Base-by-base conservation (phyloP, 208 protist species). In the Angomonas ambiguus region DNA sequence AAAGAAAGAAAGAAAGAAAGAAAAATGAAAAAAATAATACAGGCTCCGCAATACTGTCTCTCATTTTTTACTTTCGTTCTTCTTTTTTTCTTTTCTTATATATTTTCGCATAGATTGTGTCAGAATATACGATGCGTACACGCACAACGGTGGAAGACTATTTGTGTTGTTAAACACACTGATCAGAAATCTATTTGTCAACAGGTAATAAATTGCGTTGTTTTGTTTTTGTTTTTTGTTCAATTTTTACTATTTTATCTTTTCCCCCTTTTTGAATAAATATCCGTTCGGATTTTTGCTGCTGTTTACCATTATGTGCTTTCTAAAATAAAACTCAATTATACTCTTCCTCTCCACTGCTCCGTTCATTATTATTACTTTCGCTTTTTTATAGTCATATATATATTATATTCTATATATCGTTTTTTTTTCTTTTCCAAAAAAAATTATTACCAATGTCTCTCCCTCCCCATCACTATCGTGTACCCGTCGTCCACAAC, bases 401-500 rank as follows among this genome's bases (percentile, higher is more conserved):
- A 4, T 5, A 3, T 41, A 41, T 41, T 5, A 41, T 41, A 41
- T n/a, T n/a, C n/a, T n/a, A 49, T 35, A 51, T 22, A 49, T 20
- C 48, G 34, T 18, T 30, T 49, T 68, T 58, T 25, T 67, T 35
- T 60, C 58, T 13, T 6, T 13, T 51, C 1, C 33, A 55, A 51
- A 10, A 42, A 32, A 38, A 42, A 67, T 62, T 31, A 59, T 45
- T 45, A 45, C 20, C 10, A 27, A 61, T 76, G 49, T 76, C 60
- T 61, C 42, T 71, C 35, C 66, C 49, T 28, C 35, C 25, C 35
- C 18, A 75, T 59, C 22, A 59, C 55, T 71, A 70, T 31, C 61
- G 33, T 60, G 42, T 56, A 51, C 55, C 65, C 25, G 45, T 65
- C 22, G 62, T 72, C 3, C 55, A 69, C 45, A 76, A 75, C 65